Evolutionary conservation across 2,329 filamentous ascomycete species (phyloP).

Genomic region (Dactylellina cionopaga): DNA sequence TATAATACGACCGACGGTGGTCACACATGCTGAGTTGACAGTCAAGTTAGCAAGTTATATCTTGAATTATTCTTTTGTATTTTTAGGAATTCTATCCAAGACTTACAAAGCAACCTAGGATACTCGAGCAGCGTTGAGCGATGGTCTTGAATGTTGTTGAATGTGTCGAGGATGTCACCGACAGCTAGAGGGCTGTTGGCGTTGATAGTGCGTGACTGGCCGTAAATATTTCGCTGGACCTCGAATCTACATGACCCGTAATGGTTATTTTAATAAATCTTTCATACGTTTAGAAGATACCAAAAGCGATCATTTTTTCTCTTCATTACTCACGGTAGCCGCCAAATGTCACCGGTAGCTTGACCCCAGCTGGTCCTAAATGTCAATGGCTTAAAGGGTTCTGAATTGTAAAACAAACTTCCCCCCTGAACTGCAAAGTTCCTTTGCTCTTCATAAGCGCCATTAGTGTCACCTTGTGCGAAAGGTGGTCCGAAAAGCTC

Average conservation of each 20-base stretch:
- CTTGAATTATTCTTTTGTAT: not conserved
- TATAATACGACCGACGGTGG: conserved; percentile 18
- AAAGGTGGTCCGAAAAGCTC: conserved; percentile 38
- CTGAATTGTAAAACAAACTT: conserved; percentile 15
- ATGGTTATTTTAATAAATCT: too few relatives aligned
- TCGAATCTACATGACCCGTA: conserved; percentile 24
- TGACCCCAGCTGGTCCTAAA: conserved; percentile 15
- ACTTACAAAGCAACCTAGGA: conserved; percentile 27
- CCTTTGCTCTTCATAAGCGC: conserved; percentile 29
- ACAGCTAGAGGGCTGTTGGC: not conserved
- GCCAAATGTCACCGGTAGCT: conserved; percentile 15
- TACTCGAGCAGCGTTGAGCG: conserved; percentile 9
- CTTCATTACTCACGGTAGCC: conserved; percentile 21
- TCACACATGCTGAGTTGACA: conserved; percentile 22
- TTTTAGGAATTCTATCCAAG: not conserved
- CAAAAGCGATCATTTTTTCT: not conserved
- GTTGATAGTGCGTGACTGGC: not conserved
- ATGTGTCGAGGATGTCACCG: conserved; percentile 17
- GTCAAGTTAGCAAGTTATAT: not conserved
- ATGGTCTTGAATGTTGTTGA: not conserved
- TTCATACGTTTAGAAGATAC: not conserved
- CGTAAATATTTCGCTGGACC: not conserved
- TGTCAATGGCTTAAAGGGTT: conserved; percentile 39
- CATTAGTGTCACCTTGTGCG: not conserved
- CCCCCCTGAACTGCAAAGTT: conserved; percentile 25